A percentile compares a stretch with the other conserved stretches of the same genome.
Conservation (phyloP, 1,139 yeast species). For the Eremothecium coryli region DNA sequence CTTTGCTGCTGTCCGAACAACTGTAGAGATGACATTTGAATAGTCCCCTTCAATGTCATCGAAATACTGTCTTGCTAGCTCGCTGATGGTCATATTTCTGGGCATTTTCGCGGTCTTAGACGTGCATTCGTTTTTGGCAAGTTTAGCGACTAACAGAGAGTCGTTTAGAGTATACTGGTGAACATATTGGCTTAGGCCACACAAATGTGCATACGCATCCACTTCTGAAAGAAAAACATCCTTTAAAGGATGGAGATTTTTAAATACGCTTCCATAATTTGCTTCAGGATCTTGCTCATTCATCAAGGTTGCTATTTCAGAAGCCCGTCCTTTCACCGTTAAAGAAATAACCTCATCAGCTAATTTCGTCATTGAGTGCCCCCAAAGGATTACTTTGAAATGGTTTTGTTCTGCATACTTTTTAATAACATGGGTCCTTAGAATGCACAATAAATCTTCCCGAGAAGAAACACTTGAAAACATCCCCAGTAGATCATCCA, state of each 20-base stretch:
- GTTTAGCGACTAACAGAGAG: slow-evolving; percentile 15
- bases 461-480: slow-evolving; percentile 47
- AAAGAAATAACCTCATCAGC: slow-evolving; percentile 73
- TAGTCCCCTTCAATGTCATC: slow-evolving; percentile 67
- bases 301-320: slow-evolving; percentile 46
- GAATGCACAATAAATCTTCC: slow-evolving; percentile 49
- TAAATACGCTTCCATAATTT: slow-evolving; percentile 31
- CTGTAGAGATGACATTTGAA: slow-evolving; percentile 89
- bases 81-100: slow-evolving; percentile 71
- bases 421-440: slow-evolving; percentile 42
- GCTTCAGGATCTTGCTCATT: slow-evolving; percentile 37
- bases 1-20: slow-evolving; percentile 81
- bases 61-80: slow-evolving; percentile 68
- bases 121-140: slow-evolving; percentile 1
- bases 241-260: slow-evolving; percentile 58
- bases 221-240: slow-evolving; percentile 66
- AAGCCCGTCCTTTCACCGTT: slow-evolving; percentile 88
- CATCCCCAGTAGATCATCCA: slow-evolving; percentile 13
- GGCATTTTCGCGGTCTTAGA: slow-evolving; percentile 30
- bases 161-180: slow-evolving; percentile 17
- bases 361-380: slow-evolving; percentile 73
- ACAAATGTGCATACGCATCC: slow-evolving; percentile 36
- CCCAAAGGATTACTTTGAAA: slow-evolving; percentile 54
- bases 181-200: slow-evolving; percentile 19
- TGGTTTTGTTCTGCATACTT: slow-evolving; percentile 39